phyloP scores from a whole-genome alignment of 1,139 yeast species.

The Candida sp. region DNA sequence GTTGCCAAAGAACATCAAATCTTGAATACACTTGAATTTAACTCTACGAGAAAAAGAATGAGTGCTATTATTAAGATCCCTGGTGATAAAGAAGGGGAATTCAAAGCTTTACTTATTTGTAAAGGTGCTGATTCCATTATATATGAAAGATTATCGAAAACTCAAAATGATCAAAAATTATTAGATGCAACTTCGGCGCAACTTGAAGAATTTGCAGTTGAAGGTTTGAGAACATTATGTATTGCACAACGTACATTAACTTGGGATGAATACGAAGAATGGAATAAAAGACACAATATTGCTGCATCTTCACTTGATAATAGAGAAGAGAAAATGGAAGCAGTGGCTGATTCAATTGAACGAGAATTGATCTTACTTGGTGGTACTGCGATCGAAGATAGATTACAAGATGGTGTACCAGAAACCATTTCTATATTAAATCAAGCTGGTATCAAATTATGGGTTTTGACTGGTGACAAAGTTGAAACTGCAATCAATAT shows the following conservation, averaged over 20 bases:
- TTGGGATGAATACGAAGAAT: slow-evolving; percentile 40
- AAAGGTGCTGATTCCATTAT: slow-evolving; percentile 51
- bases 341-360: slow-evolving; percentile 46
- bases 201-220: slow-evolving; percentile 44
- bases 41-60: slow-evolving; percentile 67
- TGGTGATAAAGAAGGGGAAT: slow-evolving; percentile 26
- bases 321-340: slow-evolving; percentile 45
- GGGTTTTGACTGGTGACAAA: slow-evolving; percentile 53
- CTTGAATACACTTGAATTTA: slow-evolving; percentile 51
- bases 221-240: slow-evolving; percentile 47
- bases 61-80: slow-evolving; percentile 78
- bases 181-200: slow-evolving; percentile 37
- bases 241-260: slow-evolving; percentile 43
- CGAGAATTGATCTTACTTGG: slow-evolving; percentile 42
- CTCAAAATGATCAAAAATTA: slow-evolving; percentile 24
- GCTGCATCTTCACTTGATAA: slow-evolving; percentile 43
- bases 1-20: slow-evolving; percentile 43
- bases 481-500: slow-evolving; percentile 51
- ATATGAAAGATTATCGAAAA: slow-evolving; percentile 35
- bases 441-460: slow-evolving; percentile 47
- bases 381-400: slow-evolving; percentile 53
- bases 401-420: slow-evolving; percentile 51
- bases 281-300: slow-evolving; percentile 39
- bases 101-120: slow-evolving; percentile 41
- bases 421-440: slow-evolving; percentile 42